Percentiles rank a stretch among this genome's conserved stretches.
phyloP scores from a whole-genome alignment of 768 basidiomycete species.

The Hortiboletus campestris region DNA sequence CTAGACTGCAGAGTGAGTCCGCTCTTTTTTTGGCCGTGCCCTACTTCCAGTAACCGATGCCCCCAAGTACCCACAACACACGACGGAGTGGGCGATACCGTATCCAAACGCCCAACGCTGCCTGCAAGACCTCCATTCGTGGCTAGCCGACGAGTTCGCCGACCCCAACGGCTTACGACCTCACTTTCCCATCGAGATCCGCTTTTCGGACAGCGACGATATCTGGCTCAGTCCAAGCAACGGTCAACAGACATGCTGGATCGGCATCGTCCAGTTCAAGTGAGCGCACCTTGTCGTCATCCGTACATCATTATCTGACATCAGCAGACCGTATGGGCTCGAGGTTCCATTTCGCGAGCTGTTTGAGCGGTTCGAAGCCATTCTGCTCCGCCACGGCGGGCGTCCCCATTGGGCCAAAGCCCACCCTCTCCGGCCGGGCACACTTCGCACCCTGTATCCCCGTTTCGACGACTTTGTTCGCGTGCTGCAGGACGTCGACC shows the following conservation, averaged over 20 bases:
- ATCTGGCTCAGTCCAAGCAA: constrained; percentile 92
- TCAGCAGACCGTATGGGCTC: constrained; percentile 75
- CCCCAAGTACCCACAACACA: constrained; percentile 76
- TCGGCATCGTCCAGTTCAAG: constrained; percentile 98
- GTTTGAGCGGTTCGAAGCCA: constrained; percentile 73
- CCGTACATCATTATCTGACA: neutral
- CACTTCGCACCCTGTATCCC: constrained; percentile 71
- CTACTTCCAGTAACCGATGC: constrained; percentile 2
- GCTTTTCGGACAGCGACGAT: constrained; percentile 85
- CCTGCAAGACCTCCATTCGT: constrained; percentile 66
- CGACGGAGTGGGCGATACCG: constrained; percentile 94
- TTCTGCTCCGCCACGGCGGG: constrained; percentile 67
- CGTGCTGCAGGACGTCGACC: constrained; percentile 71
- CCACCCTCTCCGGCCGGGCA: constrained; percentile 65
- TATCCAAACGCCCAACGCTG: constrained; percentile 63
- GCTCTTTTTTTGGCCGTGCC: neutral
- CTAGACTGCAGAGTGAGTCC: constrained; percentile 83
- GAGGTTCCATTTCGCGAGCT: constrained; percentile 77
- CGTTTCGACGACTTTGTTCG: constrained; percentile 73
- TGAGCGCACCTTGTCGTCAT: constrained; percentile 38
- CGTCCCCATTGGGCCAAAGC: constrained; percentile 97
- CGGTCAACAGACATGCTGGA: constrained; percentile 81
- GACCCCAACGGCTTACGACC: constrained; percentile 76
- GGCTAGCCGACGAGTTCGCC: constrained; percentile 65
- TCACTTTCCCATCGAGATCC: constrained; percentile 91